Percentiles rank a stretch among this genome's conserved stretches.
phyloP scores from a whole-genome alignment of 1,284 basidiomycete species.

The Tilletia horrida region DNA sequence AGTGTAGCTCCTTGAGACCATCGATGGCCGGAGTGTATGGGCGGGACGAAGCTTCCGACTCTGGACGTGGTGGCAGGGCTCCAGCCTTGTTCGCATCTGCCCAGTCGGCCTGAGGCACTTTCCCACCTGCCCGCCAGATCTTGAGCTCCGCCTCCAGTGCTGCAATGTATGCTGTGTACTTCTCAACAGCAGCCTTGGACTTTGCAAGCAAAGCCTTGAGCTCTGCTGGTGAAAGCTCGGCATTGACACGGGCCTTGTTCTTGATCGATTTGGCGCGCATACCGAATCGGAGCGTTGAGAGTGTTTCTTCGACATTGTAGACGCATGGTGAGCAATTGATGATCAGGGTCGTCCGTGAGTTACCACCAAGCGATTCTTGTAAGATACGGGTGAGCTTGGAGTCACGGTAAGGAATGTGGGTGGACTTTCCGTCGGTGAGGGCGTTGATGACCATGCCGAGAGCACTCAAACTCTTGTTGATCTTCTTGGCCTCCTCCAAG shows the following conservation, averaged over 20 bases:
- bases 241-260: constrained; percentile 98
- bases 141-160: constrained; percentile 86
- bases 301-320: constrained; percentile 93
- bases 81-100: constrained; percentile 68
- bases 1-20: constrained; percentile 65
- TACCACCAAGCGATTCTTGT: constrained; percentile 98
- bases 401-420: constrained; percentile 97
- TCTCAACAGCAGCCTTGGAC: constrained; percentile 77
- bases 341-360: constrained; percentile 96
- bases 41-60: constrained; percentile 38
- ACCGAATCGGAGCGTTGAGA: constrained; percentile 96
- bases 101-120: constrained; percentile 83
- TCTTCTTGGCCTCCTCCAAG: constrained; percentile 99
- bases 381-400: constrained; percentile 98
- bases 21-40: constrained; percentile 76
- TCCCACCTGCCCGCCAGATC: constrained; percentile 83
- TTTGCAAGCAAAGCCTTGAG: constrained; percentile 88
- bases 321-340: constrained; percentile 98
- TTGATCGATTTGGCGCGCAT: constrained; percentile 95
- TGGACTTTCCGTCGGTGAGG: constrained; percentile 84
- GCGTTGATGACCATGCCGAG: constrained; percentile 99
- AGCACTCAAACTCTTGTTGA: constrained; percentile 96
- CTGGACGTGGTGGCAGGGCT: constrained; percentile 55
- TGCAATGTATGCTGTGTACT: constrained; percentile 81
- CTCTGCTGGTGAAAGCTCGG: constrained; percentile 92